A percentile compares a stretch with the other conserved stretches of the same genome.
Conservation (phyloP, 495 filamentous ascomycete genomes). For the Talaromyces adpressus region DNA sequence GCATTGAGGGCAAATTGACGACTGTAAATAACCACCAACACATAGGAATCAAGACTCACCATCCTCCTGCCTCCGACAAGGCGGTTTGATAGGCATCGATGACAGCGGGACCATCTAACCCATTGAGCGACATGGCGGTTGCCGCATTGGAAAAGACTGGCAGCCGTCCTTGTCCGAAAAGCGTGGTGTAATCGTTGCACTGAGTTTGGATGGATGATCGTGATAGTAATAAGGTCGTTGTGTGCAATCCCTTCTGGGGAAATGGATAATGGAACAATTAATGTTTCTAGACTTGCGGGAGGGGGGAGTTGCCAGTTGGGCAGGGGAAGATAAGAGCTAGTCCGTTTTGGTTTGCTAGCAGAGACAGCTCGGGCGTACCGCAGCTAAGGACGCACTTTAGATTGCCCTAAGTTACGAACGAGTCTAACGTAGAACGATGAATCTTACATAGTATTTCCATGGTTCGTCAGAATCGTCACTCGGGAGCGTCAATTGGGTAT, state of each 20-base stretch:
- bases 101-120: constrained; percentile 75
- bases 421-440: not conserved
- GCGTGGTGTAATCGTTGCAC: not conserved
- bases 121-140: constrained; percentile 89
- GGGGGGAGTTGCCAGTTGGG: not conserved
- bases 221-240: not conserved
- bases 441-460: not conserved
- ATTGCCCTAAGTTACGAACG: not conserved
- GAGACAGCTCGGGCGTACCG: not conserved
- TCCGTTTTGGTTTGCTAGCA: not conserved
- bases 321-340: not conserved
- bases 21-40: constrained; percentile 5
- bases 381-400: not conserved
- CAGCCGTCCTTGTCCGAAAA: not conserved
- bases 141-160: constrained; percentile 30
- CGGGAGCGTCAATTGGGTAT: not conserved
- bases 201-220: not conserved
- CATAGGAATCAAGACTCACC: constrained; percentile 53
- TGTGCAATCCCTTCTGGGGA: not conserved
- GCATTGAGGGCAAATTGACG: not conserved
- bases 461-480: not conserved
- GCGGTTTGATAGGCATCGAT: constrained; percentile 79
- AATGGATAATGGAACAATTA: not conserved
- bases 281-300: not conserved
- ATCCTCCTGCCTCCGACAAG: constrained; percentile 81